Conservation (phyloP, 2,329 filamentous ascomycete species). For the Didymella glomerata region DNA sequence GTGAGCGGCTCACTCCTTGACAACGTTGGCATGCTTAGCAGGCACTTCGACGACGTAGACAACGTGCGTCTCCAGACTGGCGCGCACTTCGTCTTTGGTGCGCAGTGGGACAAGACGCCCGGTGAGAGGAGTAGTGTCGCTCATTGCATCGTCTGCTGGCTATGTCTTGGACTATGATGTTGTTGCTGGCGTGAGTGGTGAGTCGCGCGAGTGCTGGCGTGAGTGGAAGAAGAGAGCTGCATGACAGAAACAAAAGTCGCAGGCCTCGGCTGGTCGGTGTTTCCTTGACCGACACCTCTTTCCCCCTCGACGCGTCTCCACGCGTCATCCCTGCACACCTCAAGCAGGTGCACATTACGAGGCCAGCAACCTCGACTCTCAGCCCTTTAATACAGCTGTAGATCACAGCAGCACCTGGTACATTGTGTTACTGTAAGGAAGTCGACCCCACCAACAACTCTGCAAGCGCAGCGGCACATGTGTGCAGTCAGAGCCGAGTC, state of each 20-base stretch:
- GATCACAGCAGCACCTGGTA: not conserved
- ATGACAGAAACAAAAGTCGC: slow-evolving; percentile 15
- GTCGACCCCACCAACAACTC: not conserved
- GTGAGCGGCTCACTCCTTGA: slow-evolving; percentile 70
- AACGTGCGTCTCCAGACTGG: slow-evolving; percentile 62
- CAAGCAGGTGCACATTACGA: slow-evolving; percentile 4
- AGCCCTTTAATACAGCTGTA: not conserved
- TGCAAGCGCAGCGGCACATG: not conserved
- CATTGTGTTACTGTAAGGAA: not conserved
- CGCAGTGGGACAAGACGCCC: slow-evolving; percentile 52
- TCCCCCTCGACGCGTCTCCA: slow-evolving; percentile 7
- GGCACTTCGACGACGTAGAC: slow-evolving; percentile 78
- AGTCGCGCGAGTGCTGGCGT: slow-evolving; percentile 11
- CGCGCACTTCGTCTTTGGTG: slow-evolving; percentile 61
- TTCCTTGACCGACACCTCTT: slow-evolving; percentile 14
- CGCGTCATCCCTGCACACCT: slow-evolving; percentile 8
- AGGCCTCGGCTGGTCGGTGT: slow-evolving; percentile 21
- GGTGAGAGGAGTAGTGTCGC: slow-evolving; percentile 27
- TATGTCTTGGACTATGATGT: slow-evolving; percentile 11
- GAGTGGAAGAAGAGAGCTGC: slow-evolving; percentile 6
- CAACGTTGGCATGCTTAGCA: slow-evolving; percentile 73
- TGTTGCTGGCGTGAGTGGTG: slow-evolving; percentile 14
- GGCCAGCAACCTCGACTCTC: slow-evolving; percentile 6
- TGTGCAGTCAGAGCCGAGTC: not conserved
- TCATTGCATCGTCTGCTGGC: slow-evolving; percentile 38